Conservation (phyloP, 202 grass and related monocot species). For the Hordeum pubiflorum region DNA sequence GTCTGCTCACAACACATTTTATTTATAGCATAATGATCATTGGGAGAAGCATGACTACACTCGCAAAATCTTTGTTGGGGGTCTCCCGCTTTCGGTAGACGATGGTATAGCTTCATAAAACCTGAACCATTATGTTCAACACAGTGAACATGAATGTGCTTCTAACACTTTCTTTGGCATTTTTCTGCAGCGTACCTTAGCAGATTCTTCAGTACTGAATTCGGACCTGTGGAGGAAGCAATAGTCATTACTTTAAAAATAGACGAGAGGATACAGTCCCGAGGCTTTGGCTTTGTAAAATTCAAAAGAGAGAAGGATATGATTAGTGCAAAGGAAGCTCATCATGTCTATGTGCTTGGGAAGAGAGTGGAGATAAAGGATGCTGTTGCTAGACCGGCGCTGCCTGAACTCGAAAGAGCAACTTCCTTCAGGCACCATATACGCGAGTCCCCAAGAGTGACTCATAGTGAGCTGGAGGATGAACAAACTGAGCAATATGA, state of each 20-base stretch:
- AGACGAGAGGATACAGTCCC: slow-evolving; percentile 36
- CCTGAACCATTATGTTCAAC: neutral
- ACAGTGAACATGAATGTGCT: neutral
- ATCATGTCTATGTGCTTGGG: slow-evolving; percentile 51
- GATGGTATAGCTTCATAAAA: slow-evolving; percentile 33
- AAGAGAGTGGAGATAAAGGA: slow-evolving; percentile 68
- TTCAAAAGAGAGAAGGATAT: slow-evolving; percentile 44
- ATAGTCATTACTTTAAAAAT: slow-evolving; percentile 38
- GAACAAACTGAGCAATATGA: slow-evolving; percentile 30
- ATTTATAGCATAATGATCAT: slow-evolving; percentile 30
- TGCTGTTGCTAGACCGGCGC: slow-evolving; percentile 43
- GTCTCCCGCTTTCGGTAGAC: slow-evolving; percentile 48
- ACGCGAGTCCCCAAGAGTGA: slow-evolving; percentile 21
- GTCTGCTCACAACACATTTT: slow-evolving; percentile 3
- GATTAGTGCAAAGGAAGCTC: slow-evolving; percentile 48
- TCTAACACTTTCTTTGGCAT: neutral
- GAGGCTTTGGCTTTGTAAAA: slow-evolving; percentile 64
- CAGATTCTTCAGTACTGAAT: slow-evolving; percentile 47
- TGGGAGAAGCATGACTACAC: slow-evolving; percentile 49
- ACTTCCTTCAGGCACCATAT: slow-evolving; percentile 7
- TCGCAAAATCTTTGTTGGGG: slow-evolving; percentile 61
- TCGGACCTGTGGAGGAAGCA: slow-evolving; percentile 62
- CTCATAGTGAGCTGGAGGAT: slow-evolving; percentile 14
- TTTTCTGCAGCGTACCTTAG: slow-evolving; percentile 34
- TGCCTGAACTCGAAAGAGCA: slow-evolving; percentile 29